A percentile compares a stretch with the other conserved stretches of the same genome.
phyloP scores from a whole-genome alignment of 2,329 filamentous ascomycete species.

The Fusarium sp. region DNA sequence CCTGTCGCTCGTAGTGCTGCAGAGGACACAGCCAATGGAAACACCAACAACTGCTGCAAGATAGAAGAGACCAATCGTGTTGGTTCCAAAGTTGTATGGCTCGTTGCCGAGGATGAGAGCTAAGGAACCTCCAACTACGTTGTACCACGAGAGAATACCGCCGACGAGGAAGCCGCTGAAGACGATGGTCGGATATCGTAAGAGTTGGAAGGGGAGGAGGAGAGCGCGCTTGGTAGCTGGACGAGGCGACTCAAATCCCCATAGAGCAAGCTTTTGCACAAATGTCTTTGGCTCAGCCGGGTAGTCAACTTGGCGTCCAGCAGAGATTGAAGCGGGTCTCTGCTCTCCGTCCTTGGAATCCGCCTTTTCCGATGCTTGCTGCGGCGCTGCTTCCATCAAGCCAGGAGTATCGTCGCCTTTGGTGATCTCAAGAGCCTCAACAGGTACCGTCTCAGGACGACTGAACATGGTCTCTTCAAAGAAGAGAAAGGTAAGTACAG shows the following conservation, averaged over 20 bases:
- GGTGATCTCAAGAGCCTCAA: background rate
- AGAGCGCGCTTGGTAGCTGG: background rate
- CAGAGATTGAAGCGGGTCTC: background rate
- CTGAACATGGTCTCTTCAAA: constrained; percentile 45
- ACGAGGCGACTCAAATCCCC: background rate
- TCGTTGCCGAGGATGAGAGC: constrained; percentile 32
- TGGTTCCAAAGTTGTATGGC: constrained; percentile 35
- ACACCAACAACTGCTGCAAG: constrained; percentile 23
- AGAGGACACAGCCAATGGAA: constrained; percentile 38
- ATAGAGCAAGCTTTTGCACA: background rate
- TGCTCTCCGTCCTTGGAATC: background rate
- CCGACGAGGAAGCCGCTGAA: background rate
- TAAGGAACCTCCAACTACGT: constrained; percentile 28
- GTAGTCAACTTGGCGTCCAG: background rate
- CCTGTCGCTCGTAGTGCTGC: constrained; percentile 27
- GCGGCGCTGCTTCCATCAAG: background rate
- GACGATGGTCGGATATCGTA: background rate
- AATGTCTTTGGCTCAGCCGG: background rate
- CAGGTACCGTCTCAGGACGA: constrained; percentile 5
- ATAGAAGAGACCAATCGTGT: constrained; percentile 21
- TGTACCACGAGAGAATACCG: constrained; percentile 30
- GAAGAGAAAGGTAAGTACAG: constrained; percentile 33
- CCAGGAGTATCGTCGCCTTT: constrained; percentile 16
- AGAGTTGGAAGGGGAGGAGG: background rate
- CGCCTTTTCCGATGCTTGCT: background rate